Percentiles rank a stretch among this genome's conserved stretches.
phyloP scores from a whole-genome alignment of 1,139 yeast species.

The Saccharomycopsis hybrid region DNA sequence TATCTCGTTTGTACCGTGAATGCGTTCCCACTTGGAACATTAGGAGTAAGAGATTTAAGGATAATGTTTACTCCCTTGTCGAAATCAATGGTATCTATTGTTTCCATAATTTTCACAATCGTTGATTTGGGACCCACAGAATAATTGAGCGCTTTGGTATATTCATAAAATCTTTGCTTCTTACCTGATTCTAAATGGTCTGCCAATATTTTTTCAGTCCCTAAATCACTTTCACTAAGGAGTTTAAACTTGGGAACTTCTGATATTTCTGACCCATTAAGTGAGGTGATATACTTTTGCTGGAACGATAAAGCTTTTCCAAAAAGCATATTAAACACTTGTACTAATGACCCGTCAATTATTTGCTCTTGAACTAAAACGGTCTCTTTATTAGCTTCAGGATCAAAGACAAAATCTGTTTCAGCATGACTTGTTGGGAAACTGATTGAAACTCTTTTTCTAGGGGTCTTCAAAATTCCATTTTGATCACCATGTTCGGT shows the following conservation, averaged over 20 bases:
- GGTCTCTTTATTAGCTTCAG: constrained; percentile 53
- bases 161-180: constrained; percentile 53
- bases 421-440: constrained; percentile 39
- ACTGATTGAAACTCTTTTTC: neutral
- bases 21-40: constrained; percentile 87
- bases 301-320: constrained; percentile 62
- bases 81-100: constrained; percentile 53
- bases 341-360: constrained; percentile 75
- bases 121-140: constrained; percentile 95
- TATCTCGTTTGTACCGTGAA: constrained; percentile 68
- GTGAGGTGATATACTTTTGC: constrained; percentile 47
- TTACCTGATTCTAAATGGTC: constrained; percentile 33
- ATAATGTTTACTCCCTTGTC: constrained; percentile 51
- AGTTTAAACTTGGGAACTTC: constrained; percentile 3
- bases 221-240: constrained; percentile 1
- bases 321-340: constrained; percentile 57
- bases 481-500: too few species aligned
- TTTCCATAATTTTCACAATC: constrained; percentile 67
- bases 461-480: constrained; percentile 2
- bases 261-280: constrained; percentile 61
- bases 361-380: constrained; percentile 46
- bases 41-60: constrained; percentile 77
- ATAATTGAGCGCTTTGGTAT: constrained; percentile 71
- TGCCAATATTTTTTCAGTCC: constrained; percentile 38
- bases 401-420: constrained; percentile 44